A percentile compares a stretch with the other conserved stretches of the same genome.
These are phyloP conservation scores for Leptographium lundbergii DNA, from an alignment of 2,329 filamentous ascomycete species.

Conservation along the genomic window DNA sequence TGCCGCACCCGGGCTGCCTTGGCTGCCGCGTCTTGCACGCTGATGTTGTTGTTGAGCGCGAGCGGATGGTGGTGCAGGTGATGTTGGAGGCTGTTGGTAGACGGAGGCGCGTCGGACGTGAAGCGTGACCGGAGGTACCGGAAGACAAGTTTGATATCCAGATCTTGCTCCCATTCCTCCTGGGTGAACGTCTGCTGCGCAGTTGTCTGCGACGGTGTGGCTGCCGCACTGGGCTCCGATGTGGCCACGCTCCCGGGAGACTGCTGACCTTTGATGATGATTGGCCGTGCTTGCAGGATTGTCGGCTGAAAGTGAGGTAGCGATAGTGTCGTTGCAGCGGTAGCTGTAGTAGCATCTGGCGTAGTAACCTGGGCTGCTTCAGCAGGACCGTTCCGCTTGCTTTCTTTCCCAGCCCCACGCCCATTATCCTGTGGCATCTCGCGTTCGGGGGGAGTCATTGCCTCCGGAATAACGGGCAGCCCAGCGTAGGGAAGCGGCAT, in stretches of 20 bases:
- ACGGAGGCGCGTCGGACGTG: slow-evolving; percentile 30
- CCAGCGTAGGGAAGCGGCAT: slow-evolving; percentile 65
- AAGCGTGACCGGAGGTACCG: slow-evolving; percentile 72
- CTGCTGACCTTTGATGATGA: slow-evolving; percentile 20
- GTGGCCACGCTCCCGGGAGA: slow-evolving; percentile 10
- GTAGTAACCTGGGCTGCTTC: neutral
- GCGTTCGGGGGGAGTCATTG: slow-evolving; percentile 17
- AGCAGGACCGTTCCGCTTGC: slow-evolving; percentile 8
- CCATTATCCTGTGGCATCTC: slow-evolving; percentile 3
- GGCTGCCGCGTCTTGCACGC: slow-evolving; percentile 52
- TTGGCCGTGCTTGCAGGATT: slow-evolving; percentile 25
- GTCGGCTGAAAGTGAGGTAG: slow-evolving; percentile 37
- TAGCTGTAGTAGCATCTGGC: slow-evolving; percentile 4
- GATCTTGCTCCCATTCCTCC: slow-evolving; percentile 87
- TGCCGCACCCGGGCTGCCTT: slow-evolving; percentile 76
- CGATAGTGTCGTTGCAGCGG: slow-evolving; percentile 17
- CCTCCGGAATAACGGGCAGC: slow-evolving; percentile 51
- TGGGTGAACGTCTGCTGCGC: slow-evolving; percentile 35
- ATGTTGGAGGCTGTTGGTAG: neutral
- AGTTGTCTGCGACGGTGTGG: neutral
- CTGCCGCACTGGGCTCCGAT: neutral
- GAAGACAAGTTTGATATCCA: slow-evolving; percentile 88
- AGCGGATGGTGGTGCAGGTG: slow-evolving; percentile 3
- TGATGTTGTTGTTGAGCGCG: slow-evolving; percentile 18
- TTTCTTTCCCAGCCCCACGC: neutral